phyloP scores from a whole-genome alignment of 768 basidiomycete species.

The Calocybe indica region DNA sequence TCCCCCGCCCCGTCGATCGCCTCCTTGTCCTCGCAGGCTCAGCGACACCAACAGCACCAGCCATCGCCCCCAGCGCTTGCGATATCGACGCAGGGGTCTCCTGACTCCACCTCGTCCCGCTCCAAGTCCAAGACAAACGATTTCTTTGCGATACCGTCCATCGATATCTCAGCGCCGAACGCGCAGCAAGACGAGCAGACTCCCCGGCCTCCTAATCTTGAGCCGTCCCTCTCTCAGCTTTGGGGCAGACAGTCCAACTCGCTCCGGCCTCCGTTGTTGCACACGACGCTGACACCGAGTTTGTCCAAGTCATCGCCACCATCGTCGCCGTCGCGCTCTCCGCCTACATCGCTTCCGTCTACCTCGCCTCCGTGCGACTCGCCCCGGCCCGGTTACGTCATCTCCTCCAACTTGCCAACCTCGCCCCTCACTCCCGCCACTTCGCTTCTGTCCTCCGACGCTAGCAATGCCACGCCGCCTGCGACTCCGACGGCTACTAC shows the following conservation, averaged over 20 bases:
- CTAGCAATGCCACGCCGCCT: conserved; percentile 23
- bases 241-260: neutral
- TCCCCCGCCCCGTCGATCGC: conserved; percentile 17
- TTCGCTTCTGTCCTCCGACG: neutral
- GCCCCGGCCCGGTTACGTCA: neutral
- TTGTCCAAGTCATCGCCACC: conserved; percentile 1
- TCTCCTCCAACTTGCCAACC: neutral
- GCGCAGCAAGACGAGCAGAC: conserved; percentile 1
- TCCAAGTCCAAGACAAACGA: neutral
- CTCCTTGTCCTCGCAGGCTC: no score
- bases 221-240: conserved; percentile 9
- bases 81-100: conserved; percentile 11
- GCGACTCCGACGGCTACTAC: neutral
- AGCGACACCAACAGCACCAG: no score
- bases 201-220: conserved; percentile 9
- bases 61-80: conserved; percentile 11
- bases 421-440: neutral
- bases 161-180: conserved; percentile 12
- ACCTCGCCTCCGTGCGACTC: conserved; percentile 3
- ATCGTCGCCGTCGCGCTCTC: conserved; percentile 2
- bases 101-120: neutral
- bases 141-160: conserved; percentile 1
- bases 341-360: neutral
- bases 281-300: neutral
- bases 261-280: neutral